phyloP scores from a whole-genome alignment of 2,329 filamentous ascomycete genomes.

The Aureobasidium pullulans region DNA sequence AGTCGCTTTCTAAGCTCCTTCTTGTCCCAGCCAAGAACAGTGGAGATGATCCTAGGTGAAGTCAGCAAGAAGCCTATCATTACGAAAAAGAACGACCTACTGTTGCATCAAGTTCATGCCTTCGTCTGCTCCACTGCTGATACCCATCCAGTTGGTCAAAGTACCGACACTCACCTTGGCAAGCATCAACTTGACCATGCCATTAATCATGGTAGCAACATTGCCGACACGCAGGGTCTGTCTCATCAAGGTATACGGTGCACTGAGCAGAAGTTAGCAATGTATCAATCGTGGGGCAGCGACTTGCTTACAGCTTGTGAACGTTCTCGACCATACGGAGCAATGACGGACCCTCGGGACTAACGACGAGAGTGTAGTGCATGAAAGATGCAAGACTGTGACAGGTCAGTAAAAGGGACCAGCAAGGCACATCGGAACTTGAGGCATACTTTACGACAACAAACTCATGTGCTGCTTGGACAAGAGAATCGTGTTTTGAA shows the following conservation, averaged over 20 bases:
- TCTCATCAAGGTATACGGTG: constrained; percentile 62
- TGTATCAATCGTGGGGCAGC: not conserved
- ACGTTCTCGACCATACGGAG: constrained; percentile 63
- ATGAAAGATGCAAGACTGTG: constrained; percentile 62
- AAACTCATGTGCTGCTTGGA: constrained; percentile 59
- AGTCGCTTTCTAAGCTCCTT: constrained; percentile 60
- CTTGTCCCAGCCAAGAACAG: constrained; percentile 66
- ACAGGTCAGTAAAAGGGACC: not conserved
- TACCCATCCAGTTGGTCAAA: constrained; percentile 71
- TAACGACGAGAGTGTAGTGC: constrained; percentile 65
- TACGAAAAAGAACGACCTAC: constrained; percentile 21
- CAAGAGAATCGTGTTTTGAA: constrained; percentile 54
- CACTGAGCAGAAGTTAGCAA: not conserved
- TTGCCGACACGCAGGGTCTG: constrained; percentile 72
- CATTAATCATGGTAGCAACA: constrained; percentile 73
- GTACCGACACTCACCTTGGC: constrained; percentile 70
- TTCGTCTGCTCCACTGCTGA: constrained; percentile 63
- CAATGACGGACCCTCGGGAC: constrained; percentile 67
- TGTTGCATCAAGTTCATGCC: constrained; percentile 74
- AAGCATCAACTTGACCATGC: constrained; percentile 63
- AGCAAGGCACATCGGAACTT: not conserved
- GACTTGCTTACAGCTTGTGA: constrained; percentile 49
- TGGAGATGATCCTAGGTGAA: constrained; percentile 57
- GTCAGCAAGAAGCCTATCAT: not conserved
- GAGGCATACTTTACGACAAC: constrained; percentile 60